Base-by-base conservation (phyloP, 768 basidiomycete genomes). In the Lepiota subincarnata region DNA sequence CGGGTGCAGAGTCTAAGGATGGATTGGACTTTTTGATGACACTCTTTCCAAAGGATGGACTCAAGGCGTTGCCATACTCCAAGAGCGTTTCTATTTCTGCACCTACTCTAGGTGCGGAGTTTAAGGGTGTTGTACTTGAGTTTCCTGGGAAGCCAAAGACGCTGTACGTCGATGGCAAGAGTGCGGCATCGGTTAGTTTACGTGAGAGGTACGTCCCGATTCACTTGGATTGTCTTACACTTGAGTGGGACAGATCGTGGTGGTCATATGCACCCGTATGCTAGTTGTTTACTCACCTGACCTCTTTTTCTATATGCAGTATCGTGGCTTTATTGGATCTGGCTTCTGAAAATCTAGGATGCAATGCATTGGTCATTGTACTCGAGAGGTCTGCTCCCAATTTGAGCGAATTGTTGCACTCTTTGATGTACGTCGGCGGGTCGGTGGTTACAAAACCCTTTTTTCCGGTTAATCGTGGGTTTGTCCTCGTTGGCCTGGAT, bases 401-500 rank as follows among this genome's bases (percentile, higher is more conserved):
- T 50, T 76, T 94, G 50, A 80, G 86, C 60, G 81, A 83, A 62
- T 73, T 93, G 53, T 74, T 95, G 35, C 93, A 95, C 64, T 87
- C 92, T 46, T 77, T 95, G 57, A 90, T 95, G 89, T 95, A 95
- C 69, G 89, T 94, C 48, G 92, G 92, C 57, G 92, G 89, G 51
- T 81, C 79, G 46, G 86, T 95, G 49, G 84, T 95, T 48, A 89
- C 90, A 50, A 86, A 83, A 64, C 87, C 89, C 50, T 82, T 81
- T 20, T 89, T 88, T 75, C 75, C 82, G 62, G 82, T 86, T 53
- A 81, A 90, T 63, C 78, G 86, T 24, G 81, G 84, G 14, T 91
- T 84, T 65, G 81, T 95, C 34, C 83, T 94, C 42, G 87, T 95
- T 50, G 92, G 92, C 37, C 73, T 95, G 68, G 92, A 93, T 62